Percentiles rank a stretch among this genome's conserved stretches.
These are phyloP conservation scores for Zea luxurians DNA, from an alignment of 176 grass and related monocot genomes.

Conservation along the genomic window DNA sequence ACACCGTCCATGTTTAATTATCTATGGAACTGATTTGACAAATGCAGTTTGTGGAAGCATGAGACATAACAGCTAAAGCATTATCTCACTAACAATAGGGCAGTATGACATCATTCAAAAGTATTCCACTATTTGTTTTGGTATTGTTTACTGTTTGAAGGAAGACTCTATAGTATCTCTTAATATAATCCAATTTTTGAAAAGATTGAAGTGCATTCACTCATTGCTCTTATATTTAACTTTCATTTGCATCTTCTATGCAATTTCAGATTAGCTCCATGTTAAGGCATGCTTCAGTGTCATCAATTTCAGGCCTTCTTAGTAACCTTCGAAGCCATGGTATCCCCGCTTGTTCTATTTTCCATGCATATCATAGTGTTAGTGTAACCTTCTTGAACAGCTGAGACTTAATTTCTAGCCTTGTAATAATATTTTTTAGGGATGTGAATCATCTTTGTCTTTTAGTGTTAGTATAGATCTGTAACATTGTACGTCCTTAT, in stretches of 20 bases:
- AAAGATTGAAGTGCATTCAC: neutral
- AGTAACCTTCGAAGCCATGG: constrained; percentile 84
- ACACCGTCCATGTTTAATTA: neutral
- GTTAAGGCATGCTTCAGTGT: constrained; percentile 66
- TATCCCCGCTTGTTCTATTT: constrained; percentile 31
- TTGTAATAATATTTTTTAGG: neutral
- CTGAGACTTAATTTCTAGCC: neutral
- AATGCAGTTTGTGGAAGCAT: constrained; percentile 16
- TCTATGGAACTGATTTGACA: constrained; percentile 13
- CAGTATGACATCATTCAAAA: constrained; percentile 5
- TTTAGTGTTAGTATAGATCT: neutral
- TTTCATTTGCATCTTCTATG: constrained; percentile 21
- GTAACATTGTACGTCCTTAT: constrained; percentile 5
- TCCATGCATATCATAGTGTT: neutral
- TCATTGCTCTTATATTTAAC: neutral
- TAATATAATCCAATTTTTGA: constrained; percentile 1
- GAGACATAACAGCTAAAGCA: constrained; percentile 15
- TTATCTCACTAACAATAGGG: neutral
- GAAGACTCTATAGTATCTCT: constrained; percentile 11
- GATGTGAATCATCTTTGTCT: neutral
- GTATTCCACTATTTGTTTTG: constrained; percentile 18
- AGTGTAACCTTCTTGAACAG: neutral
- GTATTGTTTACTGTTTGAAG: constrained; percentile 23
- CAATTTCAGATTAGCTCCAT: constrained; percentile 83
- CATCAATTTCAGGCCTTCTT: constrained; percentile 67